phyloP scores from a whole-genome alignment of 495 filamentous ascomycete species.

The Articulospora tetracladia region DNA sequence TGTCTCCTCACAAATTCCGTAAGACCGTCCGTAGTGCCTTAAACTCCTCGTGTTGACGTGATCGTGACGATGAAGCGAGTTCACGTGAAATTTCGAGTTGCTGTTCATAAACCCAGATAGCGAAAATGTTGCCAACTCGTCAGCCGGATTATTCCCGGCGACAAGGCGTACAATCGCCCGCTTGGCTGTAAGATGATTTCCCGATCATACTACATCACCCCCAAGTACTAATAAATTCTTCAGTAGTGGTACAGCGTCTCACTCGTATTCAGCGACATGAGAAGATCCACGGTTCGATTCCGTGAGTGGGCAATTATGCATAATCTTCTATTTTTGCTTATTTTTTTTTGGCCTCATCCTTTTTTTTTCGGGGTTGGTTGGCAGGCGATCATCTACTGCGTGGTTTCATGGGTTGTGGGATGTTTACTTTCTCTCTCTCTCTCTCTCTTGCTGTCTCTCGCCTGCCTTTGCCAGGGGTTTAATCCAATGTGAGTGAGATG shows the following conservation, averaged over 20 bases:
- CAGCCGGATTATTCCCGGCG: neutral
- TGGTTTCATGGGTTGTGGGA: too few species aligned
- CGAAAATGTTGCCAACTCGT: neutral
- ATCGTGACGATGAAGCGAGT: too few species aligned
- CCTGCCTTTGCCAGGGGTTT: too few species aligned
- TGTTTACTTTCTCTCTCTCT: too few species aligned
- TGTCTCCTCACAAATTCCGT: too few species aligned
- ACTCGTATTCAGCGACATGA: conserved; percentile 18
- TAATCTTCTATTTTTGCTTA: neutral
- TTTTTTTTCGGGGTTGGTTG: neutral
- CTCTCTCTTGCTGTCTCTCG: too few species aligned
- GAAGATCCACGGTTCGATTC: conserved; percentile 22
- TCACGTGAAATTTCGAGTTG: too few species aligned
- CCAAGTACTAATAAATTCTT: neutral
- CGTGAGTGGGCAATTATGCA: conserved; percentile 1
- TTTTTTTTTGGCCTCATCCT: neutral
- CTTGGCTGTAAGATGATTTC: neutral
- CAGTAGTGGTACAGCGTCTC: conserved; percentile 21
- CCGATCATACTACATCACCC: neutral
- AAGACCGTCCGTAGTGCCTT: too few species aligned
- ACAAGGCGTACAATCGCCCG: neutral
- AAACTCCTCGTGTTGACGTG: too few species aligned
- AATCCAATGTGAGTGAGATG: too few species aligned
- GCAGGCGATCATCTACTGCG: too few species aligned
- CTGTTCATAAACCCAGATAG: too few species aligned